Base-by-base conservation (phyloP, 805 yeast genomes). In the Starmerella vitae region DNA sequence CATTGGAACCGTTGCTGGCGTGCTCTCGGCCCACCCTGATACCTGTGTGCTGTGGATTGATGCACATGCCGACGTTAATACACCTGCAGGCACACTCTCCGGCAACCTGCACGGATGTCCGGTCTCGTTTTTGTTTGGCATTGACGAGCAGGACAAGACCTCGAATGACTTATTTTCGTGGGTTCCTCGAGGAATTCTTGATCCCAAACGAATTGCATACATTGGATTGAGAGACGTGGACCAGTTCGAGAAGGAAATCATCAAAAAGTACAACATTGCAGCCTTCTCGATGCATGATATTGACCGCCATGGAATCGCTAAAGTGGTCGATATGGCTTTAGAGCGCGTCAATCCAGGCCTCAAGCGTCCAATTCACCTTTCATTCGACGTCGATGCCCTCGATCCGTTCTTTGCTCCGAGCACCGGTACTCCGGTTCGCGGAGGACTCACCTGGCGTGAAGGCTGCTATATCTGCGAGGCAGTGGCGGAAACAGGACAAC, bases 81-180 rank as follows among this genome's bases (percentile, higher is more conserved):
- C 96, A 1, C 82, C 94, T 9, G 66, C 67, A 26, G 74, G 84
- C 7, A 76, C 96, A 2, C 78, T 71, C 21, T 74, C 88, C 6
- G 97, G 97, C 30, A 91, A 88, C 60, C 67, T 88, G 51, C 98
- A 88, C 59, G 98, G 98, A 5, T 86, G 96, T 59, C 98, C 98
- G 2, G 84, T 88, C 26, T 74, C 94, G 3, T 91, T 91, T 57
- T 65, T 88, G 41, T 66, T 85, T 72, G 96, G 96, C 2, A 64
- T 86, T 38, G 63, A 56, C 37, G 84, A 79, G 46, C 63, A 64
- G 39, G 83, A 80, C 48, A 59, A 62, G 38, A 75, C 71, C 28
- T 57, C 69, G 15, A 76, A 72, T 62, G 93, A 93, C 35, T 75
- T 78, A 34, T 78, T 85, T 49, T 59, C 65, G 40, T 88, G 98